These are phyloP conservation scores for Metschnikowia anglica DNA, from an alignment of 805 yeast genomes.

Conservation along the genomic window DNA sequence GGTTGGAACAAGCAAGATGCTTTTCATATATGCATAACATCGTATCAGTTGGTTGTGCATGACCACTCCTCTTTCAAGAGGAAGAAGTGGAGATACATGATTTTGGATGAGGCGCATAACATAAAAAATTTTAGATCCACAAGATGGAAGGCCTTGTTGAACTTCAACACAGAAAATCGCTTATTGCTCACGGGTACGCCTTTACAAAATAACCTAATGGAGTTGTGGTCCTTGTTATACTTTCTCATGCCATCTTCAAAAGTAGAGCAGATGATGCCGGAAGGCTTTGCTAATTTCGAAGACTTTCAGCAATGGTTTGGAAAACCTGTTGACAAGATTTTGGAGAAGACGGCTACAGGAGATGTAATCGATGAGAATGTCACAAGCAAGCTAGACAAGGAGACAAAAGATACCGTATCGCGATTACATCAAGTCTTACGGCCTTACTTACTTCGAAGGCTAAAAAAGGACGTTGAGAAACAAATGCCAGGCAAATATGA, in stretches of 20 bases:
- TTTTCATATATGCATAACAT: constrained; percentile 95
- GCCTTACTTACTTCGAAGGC: constrained; percentile 86
- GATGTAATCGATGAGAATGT: constrained; percentile 46
- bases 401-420: constrained; percentile 80
- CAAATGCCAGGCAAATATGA: constrained; percentile 99
- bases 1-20: constrained; percentile 98
- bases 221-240: constrained; percentile 91
- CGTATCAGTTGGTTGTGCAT: constrained; percentile 95
- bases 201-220: constrained; percentile 89
- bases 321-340: constrained; percentile 89
- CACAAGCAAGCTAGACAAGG: constrained; percentile 54
- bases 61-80: constrained; percentile 93
- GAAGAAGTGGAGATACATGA: constrained; percentile 94
- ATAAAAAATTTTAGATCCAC: constrained; percentile 95
- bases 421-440: constrained; percentile 90
- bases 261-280: constrained; percentile 74
- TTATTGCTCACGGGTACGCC: constrained; percentile 95
- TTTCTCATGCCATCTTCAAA: constrained; percentile 93
- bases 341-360: constrained; percentile 62
- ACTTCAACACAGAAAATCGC: constrained; percentile 89
- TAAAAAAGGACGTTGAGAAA: constrained; percentile 95
- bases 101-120: constrained; percentile 96
- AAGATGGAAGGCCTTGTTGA: constrained; percentile 93
- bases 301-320: constrained; percentile 99
- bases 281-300: constrained; percentile 92